Base-by-base conservation (phyloP, 257 asterid genomes). In the Datura wrightii region DNA sequence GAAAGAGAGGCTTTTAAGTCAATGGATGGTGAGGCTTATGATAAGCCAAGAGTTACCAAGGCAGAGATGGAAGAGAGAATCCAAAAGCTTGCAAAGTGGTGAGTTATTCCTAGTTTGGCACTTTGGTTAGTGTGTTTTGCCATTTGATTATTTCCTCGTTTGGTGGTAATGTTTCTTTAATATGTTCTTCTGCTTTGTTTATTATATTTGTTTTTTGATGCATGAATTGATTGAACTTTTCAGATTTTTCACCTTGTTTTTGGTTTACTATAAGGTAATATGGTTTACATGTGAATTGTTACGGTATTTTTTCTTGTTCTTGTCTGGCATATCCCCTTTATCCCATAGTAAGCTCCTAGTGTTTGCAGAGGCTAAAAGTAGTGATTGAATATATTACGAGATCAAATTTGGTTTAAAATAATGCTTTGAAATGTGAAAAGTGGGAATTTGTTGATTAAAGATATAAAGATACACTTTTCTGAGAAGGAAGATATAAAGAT, bases 41-140 rank as follows among this genome's bases (percentile, higher is more conserved):
- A 86, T 56, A 88, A 82, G 88, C 93, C 93, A 79, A 93, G 97
- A 85, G 85, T 96, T 48, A 84, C 98, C 2, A 94, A 84, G 85
- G 93, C 88, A 54, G 99, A 91, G 85, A 96, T 92, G 98, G 99
- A 96, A 78, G 98, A 90, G 86, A 94, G 99, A 90, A 92, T 96
- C 78, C 98, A 91, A 87, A 96, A 87, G 90, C 98, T 96, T 79
- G 98, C 98, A 36, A 94, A 89, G 84, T 87, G 94, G 99, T 96
- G 87, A 90, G 97, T 86, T 14, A 56, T 79, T 65, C 59, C 80
- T 48, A 46, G 70, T 50, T 54, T 31, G 79, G 48, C 71, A 15
- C 18, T 39, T 36, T 79, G 62, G 24, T 82, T 71, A 42, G 37
- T n/a, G 55, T 63, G 84, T 5, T 54, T 18, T 46, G 19, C 78